Conservation (phyloP, 2,329 filamentous ascomycete genomes). For the Thelonectria blattea region DNA sequence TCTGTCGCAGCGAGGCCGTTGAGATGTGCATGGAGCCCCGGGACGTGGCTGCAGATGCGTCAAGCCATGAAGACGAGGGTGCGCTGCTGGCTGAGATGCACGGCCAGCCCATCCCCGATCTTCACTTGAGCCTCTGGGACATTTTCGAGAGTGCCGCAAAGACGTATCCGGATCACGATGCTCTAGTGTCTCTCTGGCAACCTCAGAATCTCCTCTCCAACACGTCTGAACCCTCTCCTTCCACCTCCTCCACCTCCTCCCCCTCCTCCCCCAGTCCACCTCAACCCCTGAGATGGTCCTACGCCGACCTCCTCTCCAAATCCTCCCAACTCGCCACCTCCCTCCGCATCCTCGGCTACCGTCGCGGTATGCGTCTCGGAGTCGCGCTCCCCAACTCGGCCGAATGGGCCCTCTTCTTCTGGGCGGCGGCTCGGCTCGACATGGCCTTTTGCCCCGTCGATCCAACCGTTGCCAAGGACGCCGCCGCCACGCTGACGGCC, state of each 20-base stretch:
- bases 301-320: slow-evolving; percentile 34
- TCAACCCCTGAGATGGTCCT: slow-evolving; percentile 41
- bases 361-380: slow-evolving; percentile 40
- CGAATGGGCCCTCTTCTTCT: slow-evolving; percentile 48
- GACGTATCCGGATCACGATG: slow-evolving; percentile 41
- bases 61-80: not conserved
- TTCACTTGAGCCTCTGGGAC: slow-evolving; percentile 44
- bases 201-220: slow-evolving; percentile 20
- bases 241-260: too few species aligned
- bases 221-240: not conserved
- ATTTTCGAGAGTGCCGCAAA: slow-evolving; percentile 39
- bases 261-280: slow-evolving; percentile 4
- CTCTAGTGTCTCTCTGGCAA: slow-evolving; percentile 46
- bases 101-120: slow-evolving; percentile 36
- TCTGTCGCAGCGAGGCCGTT: too few species aligned
- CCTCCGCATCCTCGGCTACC: slow-evolving; percentile 33
- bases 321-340: slow-evolving; percentile 36
- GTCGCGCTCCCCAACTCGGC: slow-evolving; percentile 45
- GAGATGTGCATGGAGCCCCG: slow-evolving; percentile 1
- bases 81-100: slow-evolving; percentile 36
- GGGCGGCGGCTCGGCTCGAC: slow-evolving; percentile 44
- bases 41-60: not conserved
- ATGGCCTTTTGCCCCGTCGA: slow-evolving; percentile 46
- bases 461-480: slow-evolving; percentile 35
- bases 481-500: slow-evolving; percentile 30